Percentiles rank a stretch among this genome's conserved stretches.
These are phyloP conservation scores for Aspergillus fumigatus DNA, from an alignment of 2,329 filamentous ascomycete species.

Conservation along the genomic window DNA sequence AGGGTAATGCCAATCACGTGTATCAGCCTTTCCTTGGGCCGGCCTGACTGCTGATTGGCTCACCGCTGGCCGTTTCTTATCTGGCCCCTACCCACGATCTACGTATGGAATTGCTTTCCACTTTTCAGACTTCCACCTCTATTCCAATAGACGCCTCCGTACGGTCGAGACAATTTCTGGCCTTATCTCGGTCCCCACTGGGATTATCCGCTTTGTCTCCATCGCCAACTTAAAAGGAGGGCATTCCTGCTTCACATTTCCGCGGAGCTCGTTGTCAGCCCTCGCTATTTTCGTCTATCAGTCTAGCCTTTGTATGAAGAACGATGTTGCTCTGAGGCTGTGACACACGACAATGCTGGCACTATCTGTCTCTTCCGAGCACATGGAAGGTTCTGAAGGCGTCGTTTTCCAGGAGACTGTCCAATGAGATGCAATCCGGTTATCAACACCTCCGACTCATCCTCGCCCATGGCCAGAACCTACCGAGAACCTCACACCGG, in stretches of 20 bases:
- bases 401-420: background rate
- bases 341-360: background rate
- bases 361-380: background rate
- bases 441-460: constrained; percentile 15
- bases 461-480: constrained; percentile 1
- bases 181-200: background rate
- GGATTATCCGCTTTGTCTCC: background rate
- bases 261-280: constrained; percentile 3
- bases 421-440: constrained; percentile 21
- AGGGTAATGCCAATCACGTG: background rate
- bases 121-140: background rate
- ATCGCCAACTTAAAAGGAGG: constrained; percentile 4
- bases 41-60: background rate
- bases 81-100: background rate
- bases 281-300: background rate
- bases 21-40: background rate
- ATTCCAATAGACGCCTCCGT: background rate
- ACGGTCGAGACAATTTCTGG: background rate
- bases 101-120: too few species aligned
- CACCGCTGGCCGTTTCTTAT: background rate
- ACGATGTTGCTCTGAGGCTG: background rate
- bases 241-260: constrained; percentile 3
- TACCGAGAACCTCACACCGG: background rate
- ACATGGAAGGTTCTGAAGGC: background rate
- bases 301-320: background rate